Base-by-base conservation (phyloP, 75 land plant genomes). In the Pseudotsuga menziesii region DNA sequence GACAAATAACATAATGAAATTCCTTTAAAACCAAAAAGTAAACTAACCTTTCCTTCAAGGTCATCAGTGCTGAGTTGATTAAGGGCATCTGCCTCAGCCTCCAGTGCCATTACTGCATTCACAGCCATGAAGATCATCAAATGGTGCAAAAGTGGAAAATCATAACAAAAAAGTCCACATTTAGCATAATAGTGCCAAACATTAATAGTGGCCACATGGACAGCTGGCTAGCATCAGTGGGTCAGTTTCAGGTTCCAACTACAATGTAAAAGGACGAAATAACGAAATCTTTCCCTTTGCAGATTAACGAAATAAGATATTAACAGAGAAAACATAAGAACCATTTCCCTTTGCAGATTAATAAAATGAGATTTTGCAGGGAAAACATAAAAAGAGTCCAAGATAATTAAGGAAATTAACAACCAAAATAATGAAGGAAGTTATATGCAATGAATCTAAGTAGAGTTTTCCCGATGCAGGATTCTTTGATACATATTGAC, bases 81-180 rank as follows among this genome's bases (percentile, higher is more conserved):
- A 77, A 97, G 85, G 22, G 99, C 93, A 58, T 97, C 99, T 66
- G 99, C 93, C 81, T 97, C 94, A 20, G 99, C 92, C 78, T 97
- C 99, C 88, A 97, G 87, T 27, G 99, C 88, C 89, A 93, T 55
- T 32, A 97, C 99, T 97, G 88, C 63, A 75, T 13, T 62, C 77
- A 57, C 58, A 32, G 12, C 1, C 67, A 73, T 36, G 27, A 60
- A 62, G 72, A 58, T 76, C 19, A 22, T 20, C 26, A 20, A 0
- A 35, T 41, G 8, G 27, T 44, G 41, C 56, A 14, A 22, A 39
- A 39, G 22, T 61, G 39, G 52, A 35, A 35, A 36, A 29, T 39
- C 2, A 39, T 39, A 67, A 29, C 17, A 62, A 63, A 32, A 9
- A 36, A 29, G 9, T 17, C 72, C 20, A 4, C 48, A 17, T 7